A percentile compares a stretch with the other conserved stretches of the same genome.
phyloP scores from a whole-genome alignment of 2,329 filamentous ascomycete species.

The Penicillium sp. region DNA sequence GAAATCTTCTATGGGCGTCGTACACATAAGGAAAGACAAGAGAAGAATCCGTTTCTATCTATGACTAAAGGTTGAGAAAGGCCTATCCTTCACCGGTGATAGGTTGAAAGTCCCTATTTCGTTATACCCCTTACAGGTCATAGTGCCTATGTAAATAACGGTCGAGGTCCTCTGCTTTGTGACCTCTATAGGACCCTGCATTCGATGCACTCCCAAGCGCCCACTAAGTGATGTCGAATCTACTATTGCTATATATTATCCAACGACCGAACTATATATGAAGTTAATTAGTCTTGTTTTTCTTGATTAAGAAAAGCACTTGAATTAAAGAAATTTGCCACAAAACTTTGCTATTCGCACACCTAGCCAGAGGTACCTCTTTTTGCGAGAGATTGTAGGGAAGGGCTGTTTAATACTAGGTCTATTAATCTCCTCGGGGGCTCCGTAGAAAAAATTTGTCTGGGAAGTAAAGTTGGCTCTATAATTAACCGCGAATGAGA shows the following conservation, averaged over 20 bases:
- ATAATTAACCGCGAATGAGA: constrained; percentile 56
- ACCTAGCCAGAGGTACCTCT: constrained; percentile 55
- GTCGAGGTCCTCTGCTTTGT: constrained; percentile 7
- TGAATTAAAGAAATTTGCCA: constrained; percentile 5
- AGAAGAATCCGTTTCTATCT: no score
- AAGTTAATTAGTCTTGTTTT: constrained; percentile 6
- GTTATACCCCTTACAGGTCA: no score
- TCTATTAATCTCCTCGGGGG: constrained; percentile 49
- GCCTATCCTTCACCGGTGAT: no score
- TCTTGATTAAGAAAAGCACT: neutral
- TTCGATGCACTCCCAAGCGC: constrained; percentile 25
- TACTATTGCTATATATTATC: constrained; percentile 39
- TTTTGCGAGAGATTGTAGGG: constrained; percentile 50
- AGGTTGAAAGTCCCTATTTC: no score
- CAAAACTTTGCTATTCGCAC: constrained; percentile 46
- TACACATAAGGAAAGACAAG: no score
- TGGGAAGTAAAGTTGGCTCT: constrained; percentile 53
- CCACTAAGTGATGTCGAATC: constrained; percentile 37
- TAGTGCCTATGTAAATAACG: neutral
- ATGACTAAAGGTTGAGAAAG: no score
- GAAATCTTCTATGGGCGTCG: no score
- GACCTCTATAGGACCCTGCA: constrained; percentile 16
- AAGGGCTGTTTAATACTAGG: constrained; percentile 53
- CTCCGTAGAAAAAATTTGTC: constrained; percentile 54
- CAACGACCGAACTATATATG: constrained; percentile 36